Evolutionary conservation across 305 asterid species (phyloP), one percentile per base, ranked within the genome.

Genomic region (Ajuga reptans): DNA sequence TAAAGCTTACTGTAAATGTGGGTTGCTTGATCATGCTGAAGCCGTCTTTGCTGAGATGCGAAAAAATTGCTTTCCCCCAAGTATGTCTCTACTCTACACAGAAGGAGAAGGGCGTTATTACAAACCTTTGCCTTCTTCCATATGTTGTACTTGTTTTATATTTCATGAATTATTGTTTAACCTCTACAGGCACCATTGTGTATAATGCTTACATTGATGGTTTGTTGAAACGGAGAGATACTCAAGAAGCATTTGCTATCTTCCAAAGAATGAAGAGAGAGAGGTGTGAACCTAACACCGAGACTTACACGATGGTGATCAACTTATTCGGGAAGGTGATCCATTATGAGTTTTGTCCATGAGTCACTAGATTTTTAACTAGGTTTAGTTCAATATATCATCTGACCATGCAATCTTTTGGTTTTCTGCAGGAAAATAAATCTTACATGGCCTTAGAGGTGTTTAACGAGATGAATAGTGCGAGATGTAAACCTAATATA

Each of bases 251-350:
- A 65, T 75, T 87, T 34, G 85, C 82, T 67, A 72, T 87, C 69
- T 91, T 84, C 52, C 82, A 83, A 72, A 83, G 89, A 83, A 91
- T 91, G 97, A 85, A 87, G 72, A 77, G 83, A 61, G 90, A 87
- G 39, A 77, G 73, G 43, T 91, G 96, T 31, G 82, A 78, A 71
- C 93, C 86, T 37, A 83, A 88, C 51, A 75, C 84, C n/a, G 92
- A 86, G 69, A 91, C 97, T 73, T 89, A 89, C 66, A 91, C 97
- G 34, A 72, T 86, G 97, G 68, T 91, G 81, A 91, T 91, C 81
- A 91, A 87, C 79, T 75, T 88, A 66, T 88, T 84, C 56, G 97
- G 97, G 67, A 91, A 91, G 96, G 96, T 88, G 64, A 77, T 50
- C 12, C 21, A 0, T 16, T 42, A 59, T n/a, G n/a, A n/a, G n/a